Conservation (phyloP, 345 rosid species). For the Salix koriyanagi region DNA sequence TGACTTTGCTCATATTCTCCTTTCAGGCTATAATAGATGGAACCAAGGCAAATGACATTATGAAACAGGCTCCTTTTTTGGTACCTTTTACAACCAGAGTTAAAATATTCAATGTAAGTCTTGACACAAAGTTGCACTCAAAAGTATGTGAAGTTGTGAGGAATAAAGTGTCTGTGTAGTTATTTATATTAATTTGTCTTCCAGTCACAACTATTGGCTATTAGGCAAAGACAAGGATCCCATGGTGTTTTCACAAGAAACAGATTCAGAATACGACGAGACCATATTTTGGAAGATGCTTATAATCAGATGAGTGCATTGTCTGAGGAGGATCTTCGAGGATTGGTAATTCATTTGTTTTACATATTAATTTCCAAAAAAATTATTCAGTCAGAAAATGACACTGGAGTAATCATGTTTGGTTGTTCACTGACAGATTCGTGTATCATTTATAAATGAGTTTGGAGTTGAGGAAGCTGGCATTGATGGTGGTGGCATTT, state of each 20-base stretch:
- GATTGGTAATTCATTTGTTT: conserved; percentile 50
- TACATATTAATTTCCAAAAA: background rate
- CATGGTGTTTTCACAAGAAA: conserved; percentile 74
- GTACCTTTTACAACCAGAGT: conserved; percentile 95
- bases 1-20: conserved; percentile 12
- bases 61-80: conserved; percentile 96
- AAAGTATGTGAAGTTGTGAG: background rate
- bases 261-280: conserved; percentile 88
- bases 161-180: background rate
- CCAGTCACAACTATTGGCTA: conserved; percentile 72
- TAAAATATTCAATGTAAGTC: conserved; percentile 86
- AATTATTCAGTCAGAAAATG: conserved; percentile 6
- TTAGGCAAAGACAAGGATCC: conserved; percentile 67
- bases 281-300: conserved; percentile 96
- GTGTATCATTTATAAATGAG: conserved; percentile 91
- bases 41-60: conserved; percentile 83
- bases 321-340: conserved; percentile 94
- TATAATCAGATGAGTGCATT: conserved; percentile 90
- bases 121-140: background rate
- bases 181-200: conserved; percentile 8
- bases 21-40: conserved; percentile 77
- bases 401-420: conserved; percentile 12
- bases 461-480: conserved; percentile 99
- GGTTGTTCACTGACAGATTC: conserved; percentile 57
- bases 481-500: conserved; percentile 99